Evolutionary conservation across 805 yeast species (phyloP), one percentile per base, ranked within the genome.

Genomic region (Kazachstania africana): DNA sequence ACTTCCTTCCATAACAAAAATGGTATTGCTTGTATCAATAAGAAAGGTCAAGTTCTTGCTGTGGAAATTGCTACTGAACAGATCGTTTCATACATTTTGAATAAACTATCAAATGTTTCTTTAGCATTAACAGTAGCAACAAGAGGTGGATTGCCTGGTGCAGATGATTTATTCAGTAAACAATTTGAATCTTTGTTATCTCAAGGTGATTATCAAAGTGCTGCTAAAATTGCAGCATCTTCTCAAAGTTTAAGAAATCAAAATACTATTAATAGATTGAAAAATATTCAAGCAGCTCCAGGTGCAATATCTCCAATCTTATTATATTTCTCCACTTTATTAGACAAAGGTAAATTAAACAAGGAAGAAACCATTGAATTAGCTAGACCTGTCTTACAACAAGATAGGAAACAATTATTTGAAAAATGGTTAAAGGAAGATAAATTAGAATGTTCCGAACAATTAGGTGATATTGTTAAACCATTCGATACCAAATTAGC

Each of bases 391-490:
- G 94, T 91, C 4, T 68, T 91, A 53, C 95, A 84, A 62, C 96
- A 87, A 64, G 93, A 84, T 57, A 80, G 95, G 55, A 79, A 82
- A 51, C 94, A 83, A 41, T 66, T 93, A 42, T 77, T 91, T 43
- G 98, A 91, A 61, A 91, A 88, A 63, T 91, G 96, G 87, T 72
- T 91, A 57, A 80, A 78, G 56, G 97, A 91, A 59, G 94, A 85
- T 55, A 91, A 91, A 60, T 71, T 91, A 44, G 87, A 88, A 39
- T 75, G 80, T 31, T 82, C 95, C n/a, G 99, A 91, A 63, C 96
- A 87, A 60, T 70, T 91, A 43, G 99, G 98, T 64, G 99, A 91
- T 55, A 71, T 85, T 50, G 91, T 91, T 40, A 84, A 88, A 51
- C 83, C 94, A 28, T 74, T 72, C 51, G 96, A 88, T 47, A 62